Conservation (phyloP, 495 filamentous ascomycete genomes). For the Penicillium diatomitis region DNA sequence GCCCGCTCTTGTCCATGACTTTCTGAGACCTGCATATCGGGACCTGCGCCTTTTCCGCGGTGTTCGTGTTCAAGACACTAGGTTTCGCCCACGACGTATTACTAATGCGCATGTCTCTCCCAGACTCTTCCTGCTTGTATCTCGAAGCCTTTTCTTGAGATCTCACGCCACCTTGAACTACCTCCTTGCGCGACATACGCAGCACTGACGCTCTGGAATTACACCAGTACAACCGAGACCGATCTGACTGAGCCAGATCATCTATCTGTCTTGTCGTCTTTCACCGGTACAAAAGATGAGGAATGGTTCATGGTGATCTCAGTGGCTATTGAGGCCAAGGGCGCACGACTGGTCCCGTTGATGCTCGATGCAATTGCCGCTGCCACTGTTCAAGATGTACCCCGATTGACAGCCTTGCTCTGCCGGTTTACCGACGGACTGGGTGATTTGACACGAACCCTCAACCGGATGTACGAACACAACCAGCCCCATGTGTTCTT, state of each 20-base stretch:
- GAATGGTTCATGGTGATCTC: conserved; percentile 97
- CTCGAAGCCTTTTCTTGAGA: conserved; percentile 66
- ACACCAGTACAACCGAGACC: conserved; percentile 60
- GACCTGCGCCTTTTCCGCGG: no score
- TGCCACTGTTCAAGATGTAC: conserved; percentile 50
- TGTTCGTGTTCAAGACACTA: no score
- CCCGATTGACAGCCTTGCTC: conserved; percentile 61
- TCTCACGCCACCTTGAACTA: conserved; percentile 73
- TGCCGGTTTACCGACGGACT: conserved; percentile 67
- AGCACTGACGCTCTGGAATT: conserved; percentile 88
- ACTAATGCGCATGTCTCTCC: not conserved
- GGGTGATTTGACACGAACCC: conserved; percentile 62
- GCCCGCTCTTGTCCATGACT: no score
- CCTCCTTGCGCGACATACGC: conserved; percentile 93
- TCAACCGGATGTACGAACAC: conserved; percentile 80
- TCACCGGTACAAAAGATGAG: conserved; percentile 88
- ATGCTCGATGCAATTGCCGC: conserved; percentile 81
- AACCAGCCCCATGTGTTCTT: conserved; percentile 86
- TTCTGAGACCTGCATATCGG: no score
- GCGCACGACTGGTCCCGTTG: conserved; percentile 68
- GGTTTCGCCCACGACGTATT: not conserved
- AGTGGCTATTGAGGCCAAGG: conserved; percentile 88
- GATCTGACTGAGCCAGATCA: conserved; percentile 76
- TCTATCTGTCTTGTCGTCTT: conserved; percentile 69
- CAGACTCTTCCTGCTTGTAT: conserved; percentile 75